Percentiles rank a stretch among this genome's conserved stretches.
These are phyloP conservation scores for Heritiera littoralis DNA, from an alignment of 345 rosid genomes.

Conservation along the genomic window DNA sequence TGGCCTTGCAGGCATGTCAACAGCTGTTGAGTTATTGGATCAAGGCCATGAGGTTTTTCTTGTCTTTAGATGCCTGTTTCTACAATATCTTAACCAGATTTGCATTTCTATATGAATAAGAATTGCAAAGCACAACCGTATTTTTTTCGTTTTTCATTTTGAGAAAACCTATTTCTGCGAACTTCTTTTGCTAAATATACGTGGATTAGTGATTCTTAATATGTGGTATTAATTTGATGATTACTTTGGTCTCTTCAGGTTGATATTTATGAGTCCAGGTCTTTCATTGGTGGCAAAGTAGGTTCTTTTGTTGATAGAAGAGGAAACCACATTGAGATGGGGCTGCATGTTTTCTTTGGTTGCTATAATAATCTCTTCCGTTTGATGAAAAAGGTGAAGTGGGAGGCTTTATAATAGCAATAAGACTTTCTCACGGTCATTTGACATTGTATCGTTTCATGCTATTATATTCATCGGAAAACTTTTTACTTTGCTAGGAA, in stretches of 20 bases:
- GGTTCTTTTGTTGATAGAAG: constrained; percentile 91
- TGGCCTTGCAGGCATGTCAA: constrained; percentile 99
- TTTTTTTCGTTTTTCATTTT: background rate
- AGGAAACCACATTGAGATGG: constrained; percentile 98
- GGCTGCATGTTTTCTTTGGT: constrained; percentile 96
- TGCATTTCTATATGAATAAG: background rate
- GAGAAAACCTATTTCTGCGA: background rate
- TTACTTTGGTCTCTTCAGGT: constrained; percentile 53
- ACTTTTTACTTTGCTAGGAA: background rate
- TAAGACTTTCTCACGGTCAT: constrained; percentile 9
- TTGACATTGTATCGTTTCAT: background rate
- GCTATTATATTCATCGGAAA: background rate
- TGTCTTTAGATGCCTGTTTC: background rate
- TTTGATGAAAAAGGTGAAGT: constrained; percentile 85
- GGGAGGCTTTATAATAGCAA: constrained; percentile 13
- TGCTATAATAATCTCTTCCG: constrained; percentile 98
- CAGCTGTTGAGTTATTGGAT: constrained; percentile 93
- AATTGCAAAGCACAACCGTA: background rate
- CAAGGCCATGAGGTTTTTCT: constrained; percentile 90
- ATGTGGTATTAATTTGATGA: background rate
- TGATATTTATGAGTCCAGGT: constrained; percentile 86
- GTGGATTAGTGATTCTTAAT: background rate
- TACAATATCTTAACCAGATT: background rate
- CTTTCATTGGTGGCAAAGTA: constrained; percentile 97
- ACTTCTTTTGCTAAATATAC: background rate